Percentiles rank a stretch among this genome's conserved stretches.
phyloP scores from a whole-genome alignment of 768 basidiomycete species.

The Psilocybe subaeruginosa region DNA sequence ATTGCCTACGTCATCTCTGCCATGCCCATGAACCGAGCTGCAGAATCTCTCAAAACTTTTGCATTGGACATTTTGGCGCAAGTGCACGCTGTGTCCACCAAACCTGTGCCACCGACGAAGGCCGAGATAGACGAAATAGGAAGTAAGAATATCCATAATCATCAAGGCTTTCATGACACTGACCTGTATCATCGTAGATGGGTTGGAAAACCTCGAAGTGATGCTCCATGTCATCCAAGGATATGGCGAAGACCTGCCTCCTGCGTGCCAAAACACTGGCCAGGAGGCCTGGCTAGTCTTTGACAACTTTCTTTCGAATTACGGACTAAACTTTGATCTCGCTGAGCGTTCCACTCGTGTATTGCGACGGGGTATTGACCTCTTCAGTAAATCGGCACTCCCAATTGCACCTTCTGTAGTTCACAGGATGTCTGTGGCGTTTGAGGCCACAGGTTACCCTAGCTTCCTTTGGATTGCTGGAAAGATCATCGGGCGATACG shows the following conservation, averaged over 20 bases:
- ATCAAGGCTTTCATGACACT: not conserved
- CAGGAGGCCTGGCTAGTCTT: conserved; percentile 84
- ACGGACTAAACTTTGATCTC: conserved; percentile 73
- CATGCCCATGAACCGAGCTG: conserved; percentile 90
- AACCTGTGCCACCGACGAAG: conserved; percentile 60
- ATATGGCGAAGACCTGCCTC: conserved; percentile 83
- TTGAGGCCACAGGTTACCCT: conserved; percentile 80
- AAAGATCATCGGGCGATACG: conserved; percentile 81
- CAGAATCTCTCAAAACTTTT: conserved; percentile 85
- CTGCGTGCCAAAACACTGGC: conserved; percentile 77
- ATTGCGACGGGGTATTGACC: conserved; percentile 78
- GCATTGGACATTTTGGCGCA: conserved; percentile 80
- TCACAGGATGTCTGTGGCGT: conserved; percentile 74
- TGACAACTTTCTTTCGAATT: conserved; percentile 77
- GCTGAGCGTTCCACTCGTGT: conserved; percentile 86
- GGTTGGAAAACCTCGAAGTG: conserved; percentile 90
- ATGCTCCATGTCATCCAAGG: conserved; percentile 84
- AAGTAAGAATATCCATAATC: conserved; percentile 51
- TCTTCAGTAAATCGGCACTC: conserved; percentile 74
- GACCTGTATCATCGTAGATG: conserved; percentile 49
- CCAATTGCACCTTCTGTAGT: conserved; percentile 73
- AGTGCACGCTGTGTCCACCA: conserved; percentile 65
- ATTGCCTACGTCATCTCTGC: conserved; percentile 94
- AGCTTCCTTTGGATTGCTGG: conserved; percentile 95
- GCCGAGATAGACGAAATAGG: conserved; percentile 70